These are phyloP conservation scores for Claviceps fusiformis DNA, from an alignment of 2,329 filamentous ascomycete species.

Conservation along the genomic window DNA sequence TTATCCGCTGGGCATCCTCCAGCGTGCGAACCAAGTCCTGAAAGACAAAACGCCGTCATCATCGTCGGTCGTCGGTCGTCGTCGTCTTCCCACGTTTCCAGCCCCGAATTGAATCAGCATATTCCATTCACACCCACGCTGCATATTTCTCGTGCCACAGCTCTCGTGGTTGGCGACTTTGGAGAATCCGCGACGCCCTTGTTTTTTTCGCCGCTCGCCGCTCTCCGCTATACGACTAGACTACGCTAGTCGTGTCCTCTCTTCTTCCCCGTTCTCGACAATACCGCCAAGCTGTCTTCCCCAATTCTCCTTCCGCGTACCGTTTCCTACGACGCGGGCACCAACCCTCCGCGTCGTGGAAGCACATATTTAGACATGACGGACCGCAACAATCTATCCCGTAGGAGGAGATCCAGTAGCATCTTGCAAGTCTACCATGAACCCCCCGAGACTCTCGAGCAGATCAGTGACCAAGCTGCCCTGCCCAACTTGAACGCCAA, in stretches of 20 bases:
- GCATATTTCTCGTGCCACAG: neutral
- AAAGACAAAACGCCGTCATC: neutral
- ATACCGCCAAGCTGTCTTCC: slow-evolving; percentile 94
- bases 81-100: neutral
- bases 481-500: slow-evolving; percentile 93
- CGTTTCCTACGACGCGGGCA: slow-evolving; percentile 80
- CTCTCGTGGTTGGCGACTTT: neutral
- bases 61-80: neutral
- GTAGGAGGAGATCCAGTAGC: slow-evolving; percentile 92
- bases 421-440: slow-evolving; percentile 88
- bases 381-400: slow-evolving; percentile 48
- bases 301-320: slow-evolving; percentile 74
- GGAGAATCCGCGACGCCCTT: slow-evolving; percentile 4
- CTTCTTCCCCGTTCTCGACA: slow-evolving; percentile 22
- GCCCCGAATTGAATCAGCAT: neutral
- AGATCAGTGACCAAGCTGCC: slow-evolving; percentile 90
- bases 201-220: neutral
- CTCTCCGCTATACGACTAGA: slow-evolving; percentile 5
- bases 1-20: neutral
- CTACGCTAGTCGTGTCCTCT: slow-evolving; percentile 6
- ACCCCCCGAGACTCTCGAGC: slow-evolving; percentile 89
- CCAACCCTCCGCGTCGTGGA: slow-evolving; percentile 53
- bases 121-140: neutral
- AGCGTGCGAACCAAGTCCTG: neutral
- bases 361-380: slow-evolving; percentile 45